Base-by-base conservation (phyloP, 352 stramenopile genomes). In the Phytophthora citricola region DNA sequence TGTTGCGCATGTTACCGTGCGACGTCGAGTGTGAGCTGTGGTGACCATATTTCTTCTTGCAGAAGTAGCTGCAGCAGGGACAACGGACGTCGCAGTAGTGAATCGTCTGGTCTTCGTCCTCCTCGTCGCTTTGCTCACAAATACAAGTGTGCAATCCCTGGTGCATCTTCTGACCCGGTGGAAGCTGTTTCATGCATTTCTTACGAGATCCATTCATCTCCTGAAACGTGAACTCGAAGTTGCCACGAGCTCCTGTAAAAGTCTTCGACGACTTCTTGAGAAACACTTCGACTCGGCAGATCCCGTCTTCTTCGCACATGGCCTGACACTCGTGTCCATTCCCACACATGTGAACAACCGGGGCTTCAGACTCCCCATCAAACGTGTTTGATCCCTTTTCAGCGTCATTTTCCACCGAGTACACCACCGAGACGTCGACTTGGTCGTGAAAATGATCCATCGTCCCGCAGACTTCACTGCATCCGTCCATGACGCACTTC, bases 1-100 rank as follows among this genome's bases (percentile, higher is more conserved):
- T 93, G 58, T 92, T 90, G 12, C 80, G 70, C 87, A 93, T 95
- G 66, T 95, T 95, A 31, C 85, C 87, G 14, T 93, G 87, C 0
- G 81, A 83, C 1, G 87, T 93, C 26, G 73, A 74, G 62, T 95
- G 85, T 9, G 69, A 22, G 0, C 76, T 83, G 5, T 59, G 61
- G 53, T 95, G 83, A 0, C 80, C 79, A 44, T 65, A 75, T 27
- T 79, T 76, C 44, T 90, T 89, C 6, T 81, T 75, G 67, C 87
- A 95, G 41, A 87, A 91, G 54, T 95, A 92, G 54, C 76, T 86
- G 62, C 85, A 95, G 58, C 76, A 90, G 8, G 82, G 85, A 54
- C 83, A 93, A 1, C 82, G 85, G 12, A 75, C 73, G 10, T 91
- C 74, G 40, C 85, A 95, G 32, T 89, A 92, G 54, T 95, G 85